Conservation (phyloP, 495 filamentous ascomycete species). For the Aspergillus panamensis region DNA sequence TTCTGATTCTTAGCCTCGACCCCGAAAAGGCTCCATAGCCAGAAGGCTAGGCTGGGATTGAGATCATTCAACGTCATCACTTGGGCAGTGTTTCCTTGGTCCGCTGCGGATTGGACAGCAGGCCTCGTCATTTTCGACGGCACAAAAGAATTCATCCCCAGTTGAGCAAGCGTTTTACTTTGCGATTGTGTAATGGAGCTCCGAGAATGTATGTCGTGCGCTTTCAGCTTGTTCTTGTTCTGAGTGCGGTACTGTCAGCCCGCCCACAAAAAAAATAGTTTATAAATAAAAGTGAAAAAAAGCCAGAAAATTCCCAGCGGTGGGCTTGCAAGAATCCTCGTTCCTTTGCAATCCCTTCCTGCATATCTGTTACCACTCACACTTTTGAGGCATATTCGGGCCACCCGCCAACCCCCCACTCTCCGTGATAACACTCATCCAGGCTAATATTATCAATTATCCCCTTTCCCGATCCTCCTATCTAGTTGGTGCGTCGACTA, state of each 20-base stretch:
- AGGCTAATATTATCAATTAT: slow-evolving; percentile 1
- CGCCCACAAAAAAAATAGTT: not conserved
- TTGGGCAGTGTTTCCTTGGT: slow-evolving; percentile 18
- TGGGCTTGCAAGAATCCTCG: not conserved
- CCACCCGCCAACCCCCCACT: slow-evolving; percentile 14
- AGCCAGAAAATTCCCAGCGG: too few relatives aligned
- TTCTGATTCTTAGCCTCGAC: slow-evolving; percentile 10
- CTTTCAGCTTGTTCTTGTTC: slow-evolving; percentile 15
- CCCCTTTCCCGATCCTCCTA: slow-evolving; percentile 14
- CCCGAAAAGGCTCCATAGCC: not conserved
- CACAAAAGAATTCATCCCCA: not conserved
- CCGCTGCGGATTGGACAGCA: slow-evolving; percentile 2
- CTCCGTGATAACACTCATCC: slow-evolving; percentile 16
- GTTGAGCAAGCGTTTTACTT: slow-evolving; percentile 3
- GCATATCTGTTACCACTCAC: slow-evolving; percentile 11
- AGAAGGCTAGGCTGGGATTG: slow-evolving; percentile 3
- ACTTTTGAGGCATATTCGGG: slow-evolving; percentile 1
- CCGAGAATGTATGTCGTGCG: slow-evolving; percentile 9
- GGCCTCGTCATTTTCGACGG: not conserved
- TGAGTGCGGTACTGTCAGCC: slow-evolving; percentile 5
- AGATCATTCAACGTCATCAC: slow-evolving; percentile 27
- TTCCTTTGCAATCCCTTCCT: slow-evolving; percentile 4
- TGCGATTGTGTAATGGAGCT: slow-evolving; percentile 14
- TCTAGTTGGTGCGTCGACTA: slow-evolving; percentile 25
- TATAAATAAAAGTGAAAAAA: slow-evolving; percentile 3